phyloP scores from a whole-genome alignment of 192 early-diverging fungal genomes.

The Chytriomyces sp. region DNA sequence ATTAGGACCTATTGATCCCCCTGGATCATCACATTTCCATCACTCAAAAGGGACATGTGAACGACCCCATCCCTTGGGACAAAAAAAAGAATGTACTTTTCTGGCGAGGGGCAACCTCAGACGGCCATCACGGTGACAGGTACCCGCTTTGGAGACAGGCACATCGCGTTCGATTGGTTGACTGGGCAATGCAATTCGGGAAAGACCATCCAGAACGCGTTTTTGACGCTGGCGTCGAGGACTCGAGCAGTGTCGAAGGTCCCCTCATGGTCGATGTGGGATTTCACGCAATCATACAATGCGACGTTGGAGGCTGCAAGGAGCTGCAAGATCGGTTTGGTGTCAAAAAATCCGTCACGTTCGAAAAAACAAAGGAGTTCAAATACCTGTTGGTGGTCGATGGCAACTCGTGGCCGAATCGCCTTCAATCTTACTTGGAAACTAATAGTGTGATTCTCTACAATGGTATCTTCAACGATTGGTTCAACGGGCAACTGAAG shows the following conservation, averaged over 20 bases:
- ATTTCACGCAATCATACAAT: neutral
- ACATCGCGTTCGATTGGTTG: neutral
- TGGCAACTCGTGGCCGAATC: constrained; percentile 15
- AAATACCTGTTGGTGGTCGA: constrained; percentile 23
- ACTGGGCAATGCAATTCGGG: neutral
- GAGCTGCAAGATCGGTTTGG: neutral
- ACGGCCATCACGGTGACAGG: too few species aligned
- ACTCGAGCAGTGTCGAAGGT: neutral
- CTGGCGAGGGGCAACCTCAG: constrained; percentile 5
- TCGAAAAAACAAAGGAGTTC: constrained; percentile 22
- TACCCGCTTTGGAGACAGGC: neutral
- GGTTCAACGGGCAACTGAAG: constrained; percentile 17
- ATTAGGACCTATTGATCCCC: neutral
- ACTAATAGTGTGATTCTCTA: too few species aligned
- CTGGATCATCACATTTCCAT: neutral
- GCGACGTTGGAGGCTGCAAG: neutral
- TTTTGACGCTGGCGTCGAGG: constrained; percentile 4
- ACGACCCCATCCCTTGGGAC: constrained; percentile 5
- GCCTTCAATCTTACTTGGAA: constrained; percentile 1
- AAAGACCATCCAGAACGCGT: neutral
- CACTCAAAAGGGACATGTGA: neutral
- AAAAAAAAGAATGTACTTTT: constrained; percentile 7
- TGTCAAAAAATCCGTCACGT: neutral
- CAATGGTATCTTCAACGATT: constrained; percentile 19
- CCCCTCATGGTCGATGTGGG: neutral